phyloP scores from a whole-genome alignment of 2,329 filamentous ascomycete genomes.

The Ceratocystis destructans region DNA sequence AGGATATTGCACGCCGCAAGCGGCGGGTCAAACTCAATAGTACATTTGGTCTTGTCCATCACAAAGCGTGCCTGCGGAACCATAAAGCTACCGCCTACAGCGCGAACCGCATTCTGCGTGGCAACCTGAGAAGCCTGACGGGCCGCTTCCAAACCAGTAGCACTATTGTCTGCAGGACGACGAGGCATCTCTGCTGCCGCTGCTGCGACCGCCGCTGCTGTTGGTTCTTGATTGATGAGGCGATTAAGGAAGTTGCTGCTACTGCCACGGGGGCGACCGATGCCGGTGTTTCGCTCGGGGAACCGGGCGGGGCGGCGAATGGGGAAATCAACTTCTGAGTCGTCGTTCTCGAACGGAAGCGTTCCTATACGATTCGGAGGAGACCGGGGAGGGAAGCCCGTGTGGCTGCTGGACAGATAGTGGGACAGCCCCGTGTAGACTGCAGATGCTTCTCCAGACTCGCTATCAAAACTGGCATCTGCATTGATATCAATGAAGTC shows the following conservation, averaged over 20 bases:
- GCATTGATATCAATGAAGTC: slow-evolving; percentile 14
- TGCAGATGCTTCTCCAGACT: not conserved
- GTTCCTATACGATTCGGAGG: slow-evolving; percentile 40
- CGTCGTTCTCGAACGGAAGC: slow-evolving; percentile 40
- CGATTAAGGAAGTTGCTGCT: slow-evolving; percentile 2
- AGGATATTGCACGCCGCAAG: slow-evolving; percentile 72
- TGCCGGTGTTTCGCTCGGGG: not conserved
- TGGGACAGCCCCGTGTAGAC: not conserved
- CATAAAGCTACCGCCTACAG: slow-evolving; percentile 48
- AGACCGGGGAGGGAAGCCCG: not conserved
- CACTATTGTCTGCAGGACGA: slow-evolving; percentile 26
- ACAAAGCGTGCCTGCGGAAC: slow-evolving; percentile 68
- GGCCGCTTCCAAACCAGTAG: slow-evolving; percentile 8
- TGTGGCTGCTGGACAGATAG: not conserved
- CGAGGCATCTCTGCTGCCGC: not conserved
- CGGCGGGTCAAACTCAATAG: slow-evolving; percentile 70
- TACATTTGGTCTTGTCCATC: slow-evolving; percentile 72
- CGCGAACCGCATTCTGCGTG: slow-evolving; percentile 40
- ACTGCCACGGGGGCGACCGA: not conserved
- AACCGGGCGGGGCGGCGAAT: not conserved
- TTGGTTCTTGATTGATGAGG: slow-evolving; percentile 22
- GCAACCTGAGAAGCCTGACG: slow-evolving; percentile 13
- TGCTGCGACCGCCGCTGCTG: slow-evolving; percentile 20
- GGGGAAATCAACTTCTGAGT: slow-evolving; percentile 26
- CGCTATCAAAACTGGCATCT: not conserved